Evolutionary conservation across 2,329 filamentous ascomycete species (phyloP), one percentile per base, ranked within the genome.

Genomic region (Fusarium solani-melongenae): DNA sequence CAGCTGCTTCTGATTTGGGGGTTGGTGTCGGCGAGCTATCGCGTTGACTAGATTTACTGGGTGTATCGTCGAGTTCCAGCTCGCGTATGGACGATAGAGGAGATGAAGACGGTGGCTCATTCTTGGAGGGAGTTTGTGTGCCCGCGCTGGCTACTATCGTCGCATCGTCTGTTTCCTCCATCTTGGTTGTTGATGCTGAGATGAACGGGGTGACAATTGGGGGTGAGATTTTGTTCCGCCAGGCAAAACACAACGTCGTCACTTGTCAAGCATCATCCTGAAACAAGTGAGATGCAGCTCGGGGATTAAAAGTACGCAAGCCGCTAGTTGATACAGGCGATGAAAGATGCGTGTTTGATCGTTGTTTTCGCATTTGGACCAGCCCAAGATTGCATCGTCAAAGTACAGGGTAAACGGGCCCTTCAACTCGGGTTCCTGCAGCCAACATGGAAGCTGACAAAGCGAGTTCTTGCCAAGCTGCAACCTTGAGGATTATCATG

Each of bases 21-120:
- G 60, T 64, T 9, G 73, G 67, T 6, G 74, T 70, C n/a, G 66
- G 44, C n/a, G 74, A 39, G 15, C 63, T 72, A 38, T 74, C 62
- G 31, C n/a, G 12, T 17, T 63, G 66, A n/a, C 51, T 41, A 41
- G 39, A 31, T 17, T 61, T 64, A 20, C 56, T 59, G 5, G 70
- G 11, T 1, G 60, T 44, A 49, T 67, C 66, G 20, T 61, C 31
- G 46, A 59, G n/a, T 15, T 62, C 62, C 6, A 58, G 56, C 2
- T 71, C 66, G 4, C 62, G 57, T 2, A 57, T 29, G 15, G 72
- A 66, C 4, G 71, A 77, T 12, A 74, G 66, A 12, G 74, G 65
- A 10, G 74, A 78, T 14, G 72, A 70, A 20, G 62, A 33, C 7
- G 11, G 22, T 9, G 29, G 14, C 10, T 27, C 46, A 10, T 29